A percentile compares a stretch with the other conserved stretches of the same genome.
Evolutionary conservation across 1,139 yeast genomes (phyloP).

Genomic region (Debaryomycetaceae sp.): DNA sequence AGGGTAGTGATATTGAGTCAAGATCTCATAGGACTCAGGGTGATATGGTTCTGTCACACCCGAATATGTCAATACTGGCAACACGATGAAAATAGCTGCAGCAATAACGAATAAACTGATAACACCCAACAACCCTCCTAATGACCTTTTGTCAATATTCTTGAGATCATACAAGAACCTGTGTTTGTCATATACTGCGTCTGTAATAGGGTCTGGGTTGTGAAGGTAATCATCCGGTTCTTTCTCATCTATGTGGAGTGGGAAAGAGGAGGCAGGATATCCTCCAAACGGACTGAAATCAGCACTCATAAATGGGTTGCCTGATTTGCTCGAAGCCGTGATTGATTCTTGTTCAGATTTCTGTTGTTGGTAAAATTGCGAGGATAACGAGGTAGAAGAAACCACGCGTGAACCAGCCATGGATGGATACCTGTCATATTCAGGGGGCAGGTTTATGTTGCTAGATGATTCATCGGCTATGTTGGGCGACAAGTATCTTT

Average conservation of each 20-base stretch:
- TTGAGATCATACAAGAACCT: slow-evolving; percentile 58
- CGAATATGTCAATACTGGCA: slow-evolving; percentile 74
- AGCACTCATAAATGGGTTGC: slow-evolving; percentile 19
- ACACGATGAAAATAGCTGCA: slow-evolving; percentile 59
- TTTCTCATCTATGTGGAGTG: slow-evolving; percentile 80
- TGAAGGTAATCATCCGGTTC: slow-evolving; percentile 91
- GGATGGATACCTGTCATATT: slow-evolving; percentile 57
- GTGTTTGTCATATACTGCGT: slow-evolving; percentile 71
- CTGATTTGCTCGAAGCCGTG: slow-evolving; percentile 13
- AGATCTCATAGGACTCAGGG: slow-evolving; percentile 37
- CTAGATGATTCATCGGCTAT: slow-evolving; percentile 5
- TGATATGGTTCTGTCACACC: slow-evolving; percentile 45
- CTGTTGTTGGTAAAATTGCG: slow-evolving; percentile 16
- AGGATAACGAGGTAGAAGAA: slow-evolving; percentile 40
- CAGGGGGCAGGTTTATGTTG: slow-evolving; percentile 42
- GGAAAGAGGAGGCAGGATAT: slow-evolving; percentile 85
- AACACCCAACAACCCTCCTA: slow-evolving; percentile 59
- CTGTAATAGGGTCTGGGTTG: slow-evolving; percentile 89
- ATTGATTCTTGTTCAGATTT: slow-evolving; percentile 9
- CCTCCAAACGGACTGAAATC: slow-evolving; percentile 87
- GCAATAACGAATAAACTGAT: slow-evolving; percentile 55
- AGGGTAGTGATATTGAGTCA: slow-evolving; percentile 60
- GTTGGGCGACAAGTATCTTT: slow-evolving; percentile 1
- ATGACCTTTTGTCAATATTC: slow-evolving; percentile 56
- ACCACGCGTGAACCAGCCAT: slow-evolving; percentile 48